phyloP scores from a whole-genome alignment of 116 monocot genomes.

The Papilionanthe hybrid region DNA sequence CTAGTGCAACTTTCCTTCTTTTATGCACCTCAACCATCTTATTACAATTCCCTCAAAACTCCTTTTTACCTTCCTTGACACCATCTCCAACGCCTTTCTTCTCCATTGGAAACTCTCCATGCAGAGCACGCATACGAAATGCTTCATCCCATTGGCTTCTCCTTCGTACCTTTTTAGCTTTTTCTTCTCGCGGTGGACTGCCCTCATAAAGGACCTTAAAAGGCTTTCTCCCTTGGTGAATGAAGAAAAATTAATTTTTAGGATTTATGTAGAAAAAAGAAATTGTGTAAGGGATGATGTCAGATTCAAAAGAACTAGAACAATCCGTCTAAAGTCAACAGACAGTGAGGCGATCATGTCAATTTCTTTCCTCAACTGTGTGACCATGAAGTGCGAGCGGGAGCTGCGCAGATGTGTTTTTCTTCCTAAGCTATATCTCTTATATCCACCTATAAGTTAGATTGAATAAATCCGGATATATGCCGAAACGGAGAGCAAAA shows the following conservation, averaged over 20 bases:
- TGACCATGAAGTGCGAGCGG: too few species aligned
- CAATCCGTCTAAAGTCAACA: background rate
- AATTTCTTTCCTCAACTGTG: too few species aligned
- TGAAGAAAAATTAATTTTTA: background rate
- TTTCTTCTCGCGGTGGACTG: background rate
- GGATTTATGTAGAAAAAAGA: background rate
- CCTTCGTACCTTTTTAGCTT: background rate
- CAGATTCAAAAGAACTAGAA: background rate
- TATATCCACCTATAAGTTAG: too few species aligned
- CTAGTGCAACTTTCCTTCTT: background rate
- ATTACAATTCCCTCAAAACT: too few species aligned
- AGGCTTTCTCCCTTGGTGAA: background rate
- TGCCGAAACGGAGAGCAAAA: too few species aligned
- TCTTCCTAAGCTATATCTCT: too few species aligned
- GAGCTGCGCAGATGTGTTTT: too few species aligned
- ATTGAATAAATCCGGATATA: too few species aligned
- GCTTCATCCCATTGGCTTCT: background rate
- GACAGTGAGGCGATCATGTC: too few species aligned
- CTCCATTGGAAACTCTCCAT: slow-evolving; percentile 8
- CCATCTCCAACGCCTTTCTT: background rate
- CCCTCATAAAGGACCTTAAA: background rate
- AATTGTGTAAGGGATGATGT: background rate
- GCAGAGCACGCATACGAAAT: background rate
- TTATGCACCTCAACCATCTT: too few species aligned
- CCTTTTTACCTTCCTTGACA: too few species aligned